Conservation (phyloP, 2,329 filamentous ascomycete genomes). For the Alternaria solani region DNA sequence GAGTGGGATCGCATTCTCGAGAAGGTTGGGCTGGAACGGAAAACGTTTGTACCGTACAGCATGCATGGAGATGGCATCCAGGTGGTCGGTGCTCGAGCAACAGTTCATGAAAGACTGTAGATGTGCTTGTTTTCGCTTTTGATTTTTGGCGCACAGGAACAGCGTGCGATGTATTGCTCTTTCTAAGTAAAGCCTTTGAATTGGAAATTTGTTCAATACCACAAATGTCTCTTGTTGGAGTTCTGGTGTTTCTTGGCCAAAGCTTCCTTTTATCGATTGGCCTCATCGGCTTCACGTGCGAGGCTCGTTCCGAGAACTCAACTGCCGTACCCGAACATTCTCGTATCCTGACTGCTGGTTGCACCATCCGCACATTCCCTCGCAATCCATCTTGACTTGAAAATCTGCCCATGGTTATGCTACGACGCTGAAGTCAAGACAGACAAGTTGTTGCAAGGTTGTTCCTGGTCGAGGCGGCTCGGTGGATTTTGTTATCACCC, state of each 20-base stretch:
- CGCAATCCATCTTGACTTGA: neutral
- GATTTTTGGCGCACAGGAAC: neutral
- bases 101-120: slow-evolving; percentile 1
- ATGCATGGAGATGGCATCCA: slow-evolving; percentile 12
- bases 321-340: neutral
- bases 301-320: neutral
- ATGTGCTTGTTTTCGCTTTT: neutral
- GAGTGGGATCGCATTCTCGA: slow-evolving; percentile 12
- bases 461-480: neutral
- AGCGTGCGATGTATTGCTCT: neutral
- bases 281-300: neutral
- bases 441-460: neutral
- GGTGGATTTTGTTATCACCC: slow-evolving; percentile 7
- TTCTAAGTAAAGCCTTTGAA: neutral
- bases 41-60: slow-evolving; percentile 10
- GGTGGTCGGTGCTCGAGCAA: slow-evolving; percentile 3
- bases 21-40: slow-evolving; percentile 12
- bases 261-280: neutral
- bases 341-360: neutral
- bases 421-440: neutral
- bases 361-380: neutral
- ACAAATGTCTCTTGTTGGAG: neutral
- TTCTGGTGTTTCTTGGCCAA: neutral
- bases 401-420: neutral
- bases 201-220: neutral